A percentile compares a stretch with the other conserved stretches of the same genome.
Conservation (phyloP, 192 early-diverging fungal species). For the Umbelopsis sp. region DNA sequence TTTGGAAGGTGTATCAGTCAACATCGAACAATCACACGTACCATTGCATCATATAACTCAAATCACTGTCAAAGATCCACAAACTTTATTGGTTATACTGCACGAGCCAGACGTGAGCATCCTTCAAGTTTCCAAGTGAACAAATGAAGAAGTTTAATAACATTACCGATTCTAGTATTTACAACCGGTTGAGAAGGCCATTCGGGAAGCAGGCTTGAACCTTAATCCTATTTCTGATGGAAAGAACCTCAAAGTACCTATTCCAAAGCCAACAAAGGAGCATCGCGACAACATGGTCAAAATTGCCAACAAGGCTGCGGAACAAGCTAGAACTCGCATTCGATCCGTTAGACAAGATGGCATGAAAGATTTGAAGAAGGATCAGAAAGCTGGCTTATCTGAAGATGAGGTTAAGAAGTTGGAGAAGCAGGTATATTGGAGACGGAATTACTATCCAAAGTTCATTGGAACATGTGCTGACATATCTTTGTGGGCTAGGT, state of each 20-base stretch:
- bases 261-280: slow-evolving; percentile 82
- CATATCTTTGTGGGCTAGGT: background rate
- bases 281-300: slow-evolving; percentile 74
- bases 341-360: slow-evolving; percentile 71
- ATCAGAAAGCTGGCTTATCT: slow-evolving; percentile 52
- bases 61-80: slow-evolving; percentile 81
- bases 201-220: slow-evolving; percentile 74
- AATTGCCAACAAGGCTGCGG: slow-evolving; percentile 56
- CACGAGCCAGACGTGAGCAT: slow-evolving; percentile 68
- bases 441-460: background rate
- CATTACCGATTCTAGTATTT: slow-evolving; percentile 19
- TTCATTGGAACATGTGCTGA: background rate
- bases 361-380: slow-evolving; percentile 73
- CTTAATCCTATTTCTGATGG: slow-evolving; percentile 79
- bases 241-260: slow-evolving; percentile 71
- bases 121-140: background rate
- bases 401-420: slow-evolving; percentile 55
- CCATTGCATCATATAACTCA: slow-evolving; percentile 69
- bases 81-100: slow-evolving; percentile 77
- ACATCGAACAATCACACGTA: slow-evolving; percentile 54
- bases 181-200: slow-evolving; percentile 70
- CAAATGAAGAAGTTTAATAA: background rate
- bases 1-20: slow-evolving; percentile 70
- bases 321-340: slow-evolving; percentile 68
- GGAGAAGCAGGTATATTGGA: slow-evolving; percentile 55